These are phyloP conservation scores for Monosporascus ibericus DNA, from an alignment of 2,329 filamentous ascomycete species.

Conservation along the genomic window DNA sequence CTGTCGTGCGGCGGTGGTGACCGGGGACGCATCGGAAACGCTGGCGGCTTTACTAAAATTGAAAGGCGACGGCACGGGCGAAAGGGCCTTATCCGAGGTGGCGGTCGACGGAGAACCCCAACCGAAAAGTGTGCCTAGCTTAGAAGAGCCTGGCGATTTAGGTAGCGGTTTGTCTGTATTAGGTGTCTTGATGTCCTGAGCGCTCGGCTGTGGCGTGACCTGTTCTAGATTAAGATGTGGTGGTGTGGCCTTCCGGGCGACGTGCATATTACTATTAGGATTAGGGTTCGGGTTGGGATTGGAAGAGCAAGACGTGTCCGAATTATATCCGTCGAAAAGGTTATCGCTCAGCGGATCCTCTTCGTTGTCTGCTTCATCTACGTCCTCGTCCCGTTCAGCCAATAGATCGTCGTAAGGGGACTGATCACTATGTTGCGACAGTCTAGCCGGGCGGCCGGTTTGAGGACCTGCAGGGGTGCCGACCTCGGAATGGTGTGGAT, in stretches of 20 bases:
- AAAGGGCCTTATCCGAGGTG: constrained; percentile 41
- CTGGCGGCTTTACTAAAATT: constrained; percentile 33
- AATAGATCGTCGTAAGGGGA: constrained; percentile 34
- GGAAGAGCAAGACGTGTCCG: constrained; percentile 25
- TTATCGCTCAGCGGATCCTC: constrained; percentile 28
- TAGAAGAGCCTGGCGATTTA: constrained; percentile 45
- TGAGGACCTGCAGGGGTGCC: constrained; percentile 37
- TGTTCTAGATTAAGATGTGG: constrained; percentile 46
- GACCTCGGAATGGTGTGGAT: constrained; percentile 18
- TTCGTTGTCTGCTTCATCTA: constrained; percentile 24
- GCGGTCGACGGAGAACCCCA: constrained; percentile 48
- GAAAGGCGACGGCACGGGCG: constrained; percentile 45
- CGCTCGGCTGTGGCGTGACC: constrained; percentile 27
- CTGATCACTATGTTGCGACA: constrained; percentile 39
- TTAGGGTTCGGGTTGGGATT: constrained; percentile 26
- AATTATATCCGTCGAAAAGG: constrained; percentile 27
- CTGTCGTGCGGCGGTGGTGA: constrained; percentile 30
- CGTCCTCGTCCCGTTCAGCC: constrained; percentile 13
- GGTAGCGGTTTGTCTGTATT: constrained; percentile 50
- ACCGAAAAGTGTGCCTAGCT: constrained; percentile 47
- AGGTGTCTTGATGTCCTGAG: constrained; percentile 26
- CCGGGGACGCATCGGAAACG: constrained; percentile 35
- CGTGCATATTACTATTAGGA: constrained; percentile 35
- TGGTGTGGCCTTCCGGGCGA: constrained; percentile 41
- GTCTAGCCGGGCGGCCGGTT: constrained; percentile 35